Evolutionary conservation across 805 yeast genomes (phyloP), one percentile per base, ranked within the genome.

Genomic region (Cyberlindnera xylosilytica): DNA sequence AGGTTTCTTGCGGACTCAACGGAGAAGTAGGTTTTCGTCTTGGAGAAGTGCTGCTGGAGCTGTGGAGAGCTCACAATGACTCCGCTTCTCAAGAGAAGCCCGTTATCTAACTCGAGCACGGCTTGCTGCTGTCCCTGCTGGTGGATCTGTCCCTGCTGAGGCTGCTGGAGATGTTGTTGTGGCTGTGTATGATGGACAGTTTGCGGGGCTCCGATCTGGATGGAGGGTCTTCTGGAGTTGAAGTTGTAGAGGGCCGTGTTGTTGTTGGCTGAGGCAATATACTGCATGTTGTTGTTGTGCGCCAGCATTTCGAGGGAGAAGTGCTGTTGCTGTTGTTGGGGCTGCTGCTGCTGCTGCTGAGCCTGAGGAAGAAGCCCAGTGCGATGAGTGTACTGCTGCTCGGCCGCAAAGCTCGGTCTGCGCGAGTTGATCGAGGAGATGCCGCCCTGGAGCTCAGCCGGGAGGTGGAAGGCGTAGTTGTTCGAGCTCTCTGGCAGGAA

Each of bases 321-420:
- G 34, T 45, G 46, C 34, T 35, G 36, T 29, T 63, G 63, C 34
- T 45, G 46, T 32, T 35, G 36, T 29, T 63, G 63, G 19, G 19
- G 6, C 17, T 22, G 18, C 34, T 45, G 46, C 34, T 35, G 36
- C 34, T 45, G 46, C 34, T 35, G 36, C 31, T 63, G 63, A 19
- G 19, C 11, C 17, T 22, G 18, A 17, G 28, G 27, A 19, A 20
- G 11, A 8, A 22, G 24, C 10, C 19, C 13, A 8, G 18, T n/a
- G 4, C 16, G 10, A 12, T 63, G 63, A 20, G 80, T 74, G 20
- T 37, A 45, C 3, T 51, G 42, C 39, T 50, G 50, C 27, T 57
- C 91, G 2, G 89, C 86, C 11, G 87, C 80, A 57, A 79, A 83
- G 41, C 83, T 76, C 12, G 90, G 88, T 62, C 93, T 73, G 62